phyloP scores from a whole-genome alignment of 345 rosid genomes.

The Dipteronia dyeriana region DNA sequence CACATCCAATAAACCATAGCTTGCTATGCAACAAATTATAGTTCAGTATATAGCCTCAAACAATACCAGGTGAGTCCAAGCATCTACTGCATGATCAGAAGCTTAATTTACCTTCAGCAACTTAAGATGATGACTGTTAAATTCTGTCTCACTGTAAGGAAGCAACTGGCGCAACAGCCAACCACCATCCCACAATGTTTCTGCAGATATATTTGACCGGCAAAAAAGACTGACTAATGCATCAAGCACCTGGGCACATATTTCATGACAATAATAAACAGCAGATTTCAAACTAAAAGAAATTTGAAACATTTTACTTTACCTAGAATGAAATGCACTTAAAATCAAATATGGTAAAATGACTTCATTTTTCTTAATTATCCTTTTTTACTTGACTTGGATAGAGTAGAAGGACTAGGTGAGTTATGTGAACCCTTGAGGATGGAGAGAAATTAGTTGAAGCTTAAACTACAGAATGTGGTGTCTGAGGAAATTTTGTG shows the following conservation, averaged over 20 bases:
- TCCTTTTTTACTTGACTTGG: not conserved
- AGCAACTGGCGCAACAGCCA: conserved; percentile 98
- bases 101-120: conserved; percentile 58
- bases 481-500: not conserved
- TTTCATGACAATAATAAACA: conserved; percentile 6
- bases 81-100: conserved; percentile 1
- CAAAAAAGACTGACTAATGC: conserved; percentile 83
- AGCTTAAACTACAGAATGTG: not conserved
- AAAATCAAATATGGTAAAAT: not conserved
- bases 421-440: not conserved
- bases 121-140: conserved; percentile 72
- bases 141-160: conserved; percentile 85
- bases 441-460: not conserved
- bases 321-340: not conserved
- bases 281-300: not conserved
- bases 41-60: not conserved
- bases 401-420: not conserved
- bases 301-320: not conserved
- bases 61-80: not conserved
- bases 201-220: conserved; percentile 85
- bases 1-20: not conserved
- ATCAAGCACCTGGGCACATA: conserved; percentile 73
- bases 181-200: conserved; percentile 94
- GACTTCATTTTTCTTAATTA: not conserved
- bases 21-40: not conserved